A percentile compares a stretch with the other conserved stretches of the same genome.
phyloP scores from a whole-genome alignment of 768 basidiomycete species.

The Epithele typhae region DNA sequence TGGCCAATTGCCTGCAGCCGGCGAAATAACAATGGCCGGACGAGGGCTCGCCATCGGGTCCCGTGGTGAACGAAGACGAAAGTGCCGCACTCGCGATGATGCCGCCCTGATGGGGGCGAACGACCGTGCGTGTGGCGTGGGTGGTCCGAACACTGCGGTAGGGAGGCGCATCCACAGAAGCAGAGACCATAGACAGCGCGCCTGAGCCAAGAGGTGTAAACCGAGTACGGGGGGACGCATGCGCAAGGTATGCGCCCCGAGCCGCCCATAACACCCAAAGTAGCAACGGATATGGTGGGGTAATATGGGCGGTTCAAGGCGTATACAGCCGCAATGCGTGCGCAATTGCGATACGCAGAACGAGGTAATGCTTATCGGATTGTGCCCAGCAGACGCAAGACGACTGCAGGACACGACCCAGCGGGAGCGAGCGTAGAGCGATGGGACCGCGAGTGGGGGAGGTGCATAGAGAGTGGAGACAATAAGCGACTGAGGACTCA shows the following conservation, averaged over 20 bases:
- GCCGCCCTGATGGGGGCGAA: neutral
- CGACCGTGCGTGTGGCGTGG: neutral
- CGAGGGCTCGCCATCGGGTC: too few relatives aligned
- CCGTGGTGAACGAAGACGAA: too few relatives aligned
- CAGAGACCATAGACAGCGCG: too few relatives aligned
- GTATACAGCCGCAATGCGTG: neutral
- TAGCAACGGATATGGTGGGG: neutral
- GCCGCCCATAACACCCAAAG: neutral
- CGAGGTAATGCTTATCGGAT: slow-evolving; percentile 3
- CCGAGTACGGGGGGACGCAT: too few relatives aligned
- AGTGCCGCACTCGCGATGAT: slow-evolving; percentile 5
- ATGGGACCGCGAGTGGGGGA: neutral
- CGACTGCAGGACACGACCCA: neutral
- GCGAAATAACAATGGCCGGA: too few relatives aligned
- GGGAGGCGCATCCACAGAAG: too few relatives aligned
- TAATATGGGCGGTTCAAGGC: neutral
- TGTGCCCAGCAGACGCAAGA: neutral
- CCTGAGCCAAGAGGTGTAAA: too few relatives aligned
- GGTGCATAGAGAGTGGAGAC: neutral
- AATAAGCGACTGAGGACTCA: slow-evolving; percentile 30
- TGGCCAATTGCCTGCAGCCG: too few relatives aligned
- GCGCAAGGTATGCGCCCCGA: too few relatives aligned
- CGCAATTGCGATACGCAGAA: neutral
- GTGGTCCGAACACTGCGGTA: neutral
- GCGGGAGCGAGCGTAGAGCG: neutral